Evolutionary conservation across 2,329 filamentous ascomycete genomes (phyloP).

Genomic region (Aurifilum marmelostoma): DNA sequence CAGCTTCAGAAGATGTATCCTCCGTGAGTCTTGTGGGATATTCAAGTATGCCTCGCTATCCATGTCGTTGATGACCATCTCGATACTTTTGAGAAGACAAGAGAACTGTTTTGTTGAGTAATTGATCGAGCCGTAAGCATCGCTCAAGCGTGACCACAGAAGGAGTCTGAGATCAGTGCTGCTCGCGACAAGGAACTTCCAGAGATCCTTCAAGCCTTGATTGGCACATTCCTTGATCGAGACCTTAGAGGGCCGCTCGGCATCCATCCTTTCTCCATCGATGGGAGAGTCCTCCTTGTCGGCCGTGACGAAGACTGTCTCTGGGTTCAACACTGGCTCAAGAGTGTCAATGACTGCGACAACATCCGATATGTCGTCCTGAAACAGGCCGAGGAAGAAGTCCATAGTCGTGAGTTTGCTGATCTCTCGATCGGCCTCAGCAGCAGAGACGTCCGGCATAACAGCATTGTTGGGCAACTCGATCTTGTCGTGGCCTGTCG

Average conservation of each 20-base stretch:
- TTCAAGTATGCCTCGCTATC: slow-evolving; percentile 65
- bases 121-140: slow-evolving; percentile 83
- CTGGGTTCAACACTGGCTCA: slow-evolving; percentile 85
- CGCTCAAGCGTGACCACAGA: slow-evolving; percentile 87
- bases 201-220: slow-evolving; percentile 72
- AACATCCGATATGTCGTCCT: slow-evolving; percentile 78
- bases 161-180: slow-evolving; percentile 83
- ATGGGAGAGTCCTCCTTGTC: slow-evolving; percentile 30
- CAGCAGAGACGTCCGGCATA: slow-evolving; percentile 83
- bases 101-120: slow-evolving; percentile 88
- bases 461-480: slow-evolving; percentile 81
- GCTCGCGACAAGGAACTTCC: slow-evolving; percentile 80
- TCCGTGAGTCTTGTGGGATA: slow-evolving; percentile 65
- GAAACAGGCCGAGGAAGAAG: slow-evolving; percentile 90
- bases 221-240: slow-evolving; percentile 57
- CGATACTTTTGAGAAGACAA: slow-evolving; percentile 82
- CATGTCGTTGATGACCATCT: slow-evolving; percentile 71
- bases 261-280: slow-evolving; percentile 27
- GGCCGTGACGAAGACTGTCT: slow-evolving; percentile 51
- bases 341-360: slow-evolving; percentile 86
- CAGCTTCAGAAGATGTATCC: slow-evolving; percentile 72
- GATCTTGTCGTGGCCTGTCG: slow-evolving; percentile 50
- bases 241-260: slow-evolving; percentile 28
- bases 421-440: slow-evolving; percentile 87
- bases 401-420: slow-evolving; percentile 94